A percentile compares a stretch with the other conserved stretches of the same genome.
phyloP scores from a whole-genome alignment of 169 alveolate species.

The Besnoitia besnoiti region DNA sequence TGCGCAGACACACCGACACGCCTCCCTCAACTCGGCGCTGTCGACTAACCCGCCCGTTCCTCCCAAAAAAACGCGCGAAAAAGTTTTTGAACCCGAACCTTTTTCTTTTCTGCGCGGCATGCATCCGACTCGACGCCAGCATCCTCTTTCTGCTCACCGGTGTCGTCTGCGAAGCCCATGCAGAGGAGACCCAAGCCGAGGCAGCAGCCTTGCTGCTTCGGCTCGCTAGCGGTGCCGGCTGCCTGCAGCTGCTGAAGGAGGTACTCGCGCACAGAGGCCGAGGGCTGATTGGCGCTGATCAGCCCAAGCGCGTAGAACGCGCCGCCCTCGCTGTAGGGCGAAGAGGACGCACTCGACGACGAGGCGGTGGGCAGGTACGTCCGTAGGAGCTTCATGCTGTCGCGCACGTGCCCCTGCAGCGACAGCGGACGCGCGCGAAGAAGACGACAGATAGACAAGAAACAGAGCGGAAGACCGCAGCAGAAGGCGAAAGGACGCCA shows the following conservation, averaged over 20 bases:
- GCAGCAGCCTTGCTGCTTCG: slow-evolving; percentile 96
- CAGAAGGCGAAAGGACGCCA: background rate
- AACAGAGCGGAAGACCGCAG: background rate
- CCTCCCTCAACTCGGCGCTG: background rate
- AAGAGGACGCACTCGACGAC: background rate
- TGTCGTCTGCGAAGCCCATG: slow-evolving; percentile 87
- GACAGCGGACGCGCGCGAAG: background rate
- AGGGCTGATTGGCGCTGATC: slow-evolving; percentile 91
- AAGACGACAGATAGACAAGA: background rate
- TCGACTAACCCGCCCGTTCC: no score
- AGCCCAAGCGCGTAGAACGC: slow-evolving; percentile 97
- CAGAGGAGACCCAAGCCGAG: slow-evolving; percentile 96
- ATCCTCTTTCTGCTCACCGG: slow-evolving; percentile 9
- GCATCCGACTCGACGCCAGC: no score
- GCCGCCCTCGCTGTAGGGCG: slow-evolving; percentile 94
- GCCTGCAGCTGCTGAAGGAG: slow-evolving; percentile 83
- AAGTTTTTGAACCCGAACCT: no score
- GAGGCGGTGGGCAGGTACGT: slow-evolving; percentile 68
- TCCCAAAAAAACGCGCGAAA: no score
- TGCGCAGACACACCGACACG: background rate
- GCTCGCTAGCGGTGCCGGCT: slow-evolving; percentile 81
- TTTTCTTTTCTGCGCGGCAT: no score
- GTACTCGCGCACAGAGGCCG: slow-evolving; percentile 80
- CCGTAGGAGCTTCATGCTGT: slow-evolving; percentile 20
- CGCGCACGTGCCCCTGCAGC: slow-evolving; percentile 39